Conservation (phyloP, 2,329 filamentous ascomycete genomes). For the Scortechinia acanthostroma region DNA sequence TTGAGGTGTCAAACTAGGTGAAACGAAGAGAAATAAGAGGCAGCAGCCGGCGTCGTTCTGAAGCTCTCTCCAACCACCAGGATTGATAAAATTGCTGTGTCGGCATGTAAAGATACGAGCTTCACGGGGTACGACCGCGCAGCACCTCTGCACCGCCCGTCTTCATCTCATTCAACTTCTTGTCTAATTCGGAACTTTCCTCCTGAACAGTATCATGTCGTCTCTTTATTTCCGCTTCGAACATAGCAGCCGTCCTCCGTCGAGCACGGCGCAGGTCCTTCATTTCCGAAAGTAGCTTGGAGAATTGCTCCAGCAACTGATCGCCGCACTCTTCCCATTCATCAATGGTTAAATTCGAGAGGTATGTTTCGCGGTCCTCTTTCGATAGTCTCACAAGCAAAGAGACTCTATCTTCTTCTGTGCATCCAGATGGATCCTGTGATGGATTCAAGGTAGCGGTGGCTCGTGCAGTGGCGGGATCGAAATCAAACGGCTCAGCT, state of each 20-base stretch:
- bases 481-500: conserved; percentile 37
- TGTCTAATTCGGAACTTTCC: conserved; percentile 35
- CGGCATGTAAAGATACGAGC: no score
- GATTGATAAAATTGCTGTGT: no score
- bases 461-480: conserved; percentile 15
- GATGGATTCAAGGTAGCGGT: conserved; percentile 8
- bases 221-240: conserved; percentile 44
- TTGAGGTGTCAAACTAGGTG: no score
- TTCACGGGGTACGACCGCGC: conserved; percentile 14
- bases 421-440: no score
- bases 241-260: conserved; percentile 38
- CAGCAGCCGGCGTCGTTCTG: no score
- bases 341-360: conserved; percentile 37
- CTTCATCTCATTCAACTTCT: conserved; percentile 43
- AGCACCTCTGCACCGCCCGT: conserved; percentile 42
- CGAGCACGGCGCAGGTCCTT: conserved; percentile 42
- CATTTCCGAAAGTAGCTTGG: conserved; percentile 36
- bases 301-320: conserved; percentile 48
- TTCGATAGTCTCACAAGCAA: conserved; percentile 12
- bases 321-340: conserved; percentile 58
- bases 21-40: no score
- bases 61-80: no score
- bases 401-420: conserved; percentile 6
- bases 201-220: conserved; percentile 40
- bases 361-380: conserved; percentile 34